Base-by-base conservation (phyloP, 2,329 filamentous ascomycete species). In the Botryotinia calthae region DNA sequence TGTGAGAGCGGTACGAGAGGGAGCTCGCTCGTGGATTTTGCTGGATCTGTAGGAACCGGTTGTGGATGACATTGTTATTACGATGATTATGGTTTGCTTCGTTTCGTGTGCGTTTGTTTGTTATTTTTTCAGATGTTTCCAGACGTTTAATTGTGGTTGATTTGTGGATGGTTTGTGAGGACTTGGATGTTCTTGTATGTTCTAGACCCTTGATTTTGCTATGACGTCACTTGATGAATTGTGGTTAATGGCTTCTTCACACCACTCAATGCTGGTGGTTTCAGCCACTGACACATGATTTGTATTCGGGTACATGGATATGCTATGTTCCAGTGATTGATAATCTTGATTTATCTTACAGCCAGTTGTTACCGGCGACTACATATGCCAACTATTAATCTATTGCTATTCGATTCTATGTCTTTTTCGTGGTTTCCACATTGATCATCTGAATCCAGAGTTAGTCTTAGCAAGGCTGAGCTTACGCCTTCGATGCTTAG, bases 1-100 rank as follows among this genome's bases (percentile, higher is more conserved):
- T n/a, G 70, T 71, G 61, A 71, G 46, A 34, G 70, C 70, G 20
- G 48, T 42, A 34, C 70, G 70, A 14, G 59, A 42, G 9, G 61
- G 46, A 0, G 61, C 28, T 10, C 5, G 59, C 42, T 71, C 48
- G 62, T 72, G 70, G 12, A 9, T 37, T 44, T 68, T 68, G 48
- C 37, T 56, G 37, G 65, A 68, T 42, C 22, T 56, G 48, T 68
- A 58, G 3, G 65, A 68, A 42, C 65, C 54, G 6, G 37, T 42
- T 56, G 65, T 67, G 14, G 65, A 68, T 40, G 48, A 68, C 65
- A 68, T 68, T 67, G 22, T 18, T 37, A 31, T 56, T 56, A 20
- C 25, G 34, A 18, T 46, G 3, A n/a, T 42, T 6, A 25, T 42
- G 2, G 16, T 67, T 9, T 16, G 1, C 42, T 56, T 16, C 0